These are phyloP conservation scores for Tricholoma furcatifolium DNA, from an alignment of 768 basidiomycete species.

Conservation along the genomic window DNA sequence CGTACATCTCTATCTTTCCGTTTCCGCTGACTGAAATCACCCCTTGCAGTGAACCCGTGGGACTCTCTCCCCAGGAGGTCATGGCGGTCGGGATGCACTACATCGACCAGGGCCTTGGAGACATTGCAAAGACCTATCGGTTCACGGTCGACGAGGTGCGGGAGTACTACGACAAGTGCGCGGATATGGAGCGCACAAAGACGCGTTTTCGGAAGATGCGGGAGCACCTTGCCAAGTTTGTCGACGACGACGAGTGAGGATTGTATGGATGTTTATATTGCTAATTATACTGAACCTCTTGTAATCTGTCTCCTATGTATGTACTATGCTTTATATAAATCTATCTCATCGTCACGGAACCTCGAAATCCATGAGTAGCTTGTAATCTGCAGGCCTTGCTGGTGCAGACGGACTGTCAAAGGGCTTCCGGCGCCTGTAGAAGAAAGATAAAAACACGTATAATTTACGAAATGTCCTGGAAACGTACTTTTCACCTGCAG, in stretches of 20 bases:
- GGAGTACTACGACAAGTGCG: slow-evolving; percentile 72
- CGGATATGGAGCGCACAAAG: slow-evolving; percentile 68
- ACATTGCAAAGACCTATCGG: slow-evolving; percentile 66
- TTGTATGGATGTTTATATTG: background rate
- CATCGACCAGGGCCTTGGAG: slow-evolving; percentile 60
- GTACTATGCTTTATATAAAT: background rate
- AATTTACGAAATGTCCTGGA: background rate
- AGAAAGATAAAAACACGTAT: slow-evolving; percentile 4
- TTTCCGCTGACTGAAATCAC: slow-evolving; percentile 4
- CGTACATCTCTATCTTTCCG: background rate
- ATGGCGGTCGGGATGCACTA: slow-evolving; percentile 51
- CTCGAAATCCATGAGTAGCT: slow-evolving; percentile 65
- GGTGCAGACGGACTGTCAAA: slow-evolving; percentile 83
- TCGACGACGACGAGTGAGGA: slow-evolving; percentile 25
- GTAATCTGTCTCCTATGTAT: background rate
- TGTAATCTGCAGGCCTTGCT: slow-evolving; percentile 65
- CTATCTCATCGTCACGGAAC: slow-evolving; percentile 23
- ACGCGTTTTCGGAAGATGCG: slow-evolving; percentile 70
- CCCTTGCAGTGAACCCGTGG: slow-evolving; percentile 17
- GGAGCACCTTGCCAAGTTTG: slow-evolving; percentile 38
- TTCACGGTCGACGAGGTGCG: slow-evolving; percentile 79
- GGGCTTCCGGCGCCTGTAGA: slow-evolving; percentile 66
- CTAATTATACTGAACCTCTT: background rate
- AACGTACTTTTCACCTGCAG: slow-evolving; percentile 91
- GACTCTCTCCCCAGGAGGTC: slow-evolving; percentile 31